Conservation (phyloP, 2,329 filamentous ascomycete genomes). For the Alternaria ethzedia region DNA sequence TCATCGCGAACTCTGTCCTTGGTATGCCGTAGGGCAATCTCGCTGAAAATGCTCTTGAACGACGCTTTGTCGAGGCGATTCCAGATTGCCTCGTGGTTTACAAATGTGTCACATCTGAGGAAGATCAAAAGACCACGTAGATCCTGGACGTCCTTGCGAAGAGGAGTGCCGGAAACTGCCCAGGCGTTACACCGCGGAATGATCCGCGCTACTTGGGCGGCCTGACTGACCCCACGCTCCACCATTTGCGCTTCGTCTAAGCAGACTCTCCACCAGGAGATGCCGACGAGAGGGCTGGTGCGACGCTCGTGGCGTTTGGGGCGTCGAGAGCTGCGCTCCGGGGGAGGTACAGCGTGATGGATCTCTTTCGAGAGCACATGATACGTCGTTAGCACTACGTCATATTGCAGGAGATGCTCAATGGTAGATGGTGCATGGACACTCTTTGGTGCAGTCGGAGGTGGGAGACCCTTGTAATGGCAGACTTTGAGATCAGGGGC, state of each 20-base stretch:
- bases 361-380: slow-evolving; percentile 79
- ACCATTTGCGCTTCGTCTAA: slow-evolving; percentile 87
- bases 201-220: slow-evolving; percentile 77
- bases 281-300: slow-evolving; percentile 77
- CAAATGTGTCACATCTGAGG: slow-evolving; percentile 78
- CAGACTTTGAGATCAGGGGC: slow-evolving; percentile 63
- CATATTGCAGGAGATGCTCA: slow-evolving; percentile 56
- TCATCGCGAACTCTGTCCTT: slow-evolving; percentile 83
- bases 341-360: slow-evolving; percentile 74
- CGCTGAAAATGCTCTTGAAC: slow-evolving; percentile 73
- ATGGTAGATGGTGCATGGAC: slow-evolving; percentile 50
- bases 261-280: slow-evolving; percentile 86
- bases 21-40: slow-evolving; percentile 81
- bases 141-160: slow-evolving; percentile 80
- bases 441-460: slow-evolving; percentile 34
- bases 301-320: slow-evolving; percentile 69
- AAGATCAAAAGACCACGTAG: slow-evolving; percentile 83
- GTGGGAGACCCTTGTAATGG: slow-evolving; percentile 61
- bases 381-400: slow-evolving; percentile 69
- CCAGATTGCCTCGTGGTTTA: slow-evolving; percentile 70
- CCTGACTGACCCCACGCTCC: slow-evolving; percentile 83
- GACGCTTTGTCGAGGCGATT: slow-evolving; percentile 69
- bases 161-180: slow-evolving; percentile 90
- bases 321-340: slow-evolving; percentile 71
- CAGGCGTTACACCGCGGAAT: slow-evolving; percentile 88